A percentile compares a stretch with the other conserved stretches of the same genome.
Evolutionary conservation across 2,329 filamentous ascomycete species (phyloP).

Genomic region (Bisporella sp.): DNA sequence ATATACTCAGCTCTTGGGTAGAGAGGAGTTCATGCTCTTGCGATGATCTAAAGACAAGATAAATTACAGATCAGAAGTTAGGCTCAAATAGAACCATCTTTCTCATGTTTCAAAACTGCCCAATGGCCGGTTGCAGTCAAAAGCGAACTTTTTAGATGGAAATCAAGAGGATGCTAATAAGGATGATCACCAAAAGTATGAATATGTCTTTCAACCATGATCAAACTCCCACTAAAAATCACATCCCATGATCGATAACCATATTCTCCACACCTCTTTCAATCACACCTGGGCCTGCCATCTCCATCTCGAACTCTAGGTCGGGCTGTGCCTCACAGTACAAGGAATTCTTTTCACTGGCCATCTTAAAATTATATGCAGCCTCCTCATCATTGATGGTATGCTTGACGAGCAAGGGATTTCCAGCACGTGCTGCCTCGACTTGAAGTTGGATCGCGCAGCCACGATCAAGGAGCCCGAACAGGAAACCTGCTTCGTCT

Average conservation of each 20-base stretch:
- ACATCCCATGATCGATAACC: slow-evolving; percentile 21
- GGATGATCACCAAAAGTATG: too few species aligned
- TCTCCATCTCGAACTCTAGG: slow-evolving; percentile 39
- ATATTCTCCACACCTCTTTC: slow-evolving; percentile 23
- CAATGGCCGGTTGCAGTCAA: too few species aligned
- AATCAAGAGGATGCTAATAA: too few species aligned
- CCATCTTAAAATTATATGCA: slow-evolving; percentile 44
- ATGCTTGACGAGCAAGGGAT: slow-evolving; percentile 39
- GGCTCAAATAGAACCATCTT: too few species aligned
- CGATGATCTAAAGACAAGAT: too few species aligned
- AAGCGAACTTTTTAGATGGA: too few species aligned
- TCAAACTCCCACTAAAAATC: not conserved
- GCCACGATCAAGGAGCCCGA: slow-evolving; percentile 60
- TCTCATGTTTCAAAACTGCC: too few species aligned
- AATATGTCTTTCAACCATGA: too few species aligned
- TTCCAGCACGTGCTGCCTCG: slow-evolving; percentile 55
- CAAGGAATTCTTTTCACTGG: slow-evolving; percentile 37
- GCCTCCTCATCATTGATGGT: slow-evolving; percentile 49
- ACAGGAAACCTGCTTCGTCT: slow-evolving; percentile 67
- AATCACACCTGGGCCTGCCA: slow-evolving; percentile 28
- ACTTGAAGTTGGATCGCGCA: slow-evolving; percentile 62
- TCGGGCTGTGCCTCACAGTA: slow-evolving; percentile 42
- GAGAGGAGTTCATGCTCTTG: too few species aligned
- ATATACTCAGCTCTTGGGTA: too few species aligned
- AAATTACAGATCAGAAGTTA: too few species aligned